These are phyloP conservation scores for Punica granatum DNA, from an alignment of 345 rosid species.

Conservation along the genomic window DNA sequence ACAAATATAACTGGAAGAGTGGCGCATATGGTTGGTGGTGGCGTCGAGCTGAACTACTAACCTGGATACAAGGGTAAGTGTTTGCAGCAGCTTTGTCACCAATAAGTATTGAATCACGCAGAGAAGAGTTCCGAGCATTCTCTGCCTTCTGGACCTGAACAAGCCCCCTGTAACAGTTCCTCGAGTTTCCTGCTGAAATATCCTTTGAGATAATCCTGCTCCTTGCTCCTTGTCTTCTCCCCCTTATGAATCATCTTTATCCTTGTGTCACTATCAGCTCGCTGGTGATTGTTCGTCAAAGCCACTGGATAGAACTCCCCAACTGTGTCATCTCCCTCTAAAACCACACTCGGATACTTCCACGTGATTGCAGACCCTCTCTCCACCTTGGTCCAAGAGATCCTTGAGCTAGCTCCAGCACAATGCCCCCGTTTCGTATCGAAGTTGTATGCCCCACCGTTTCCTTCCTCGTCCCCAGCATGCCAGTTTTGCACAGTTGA, in stretches of 20 bases:
- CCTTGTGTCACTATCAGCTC: slow-evolving; percentile 88
- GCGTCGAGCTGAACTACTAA: neutral
- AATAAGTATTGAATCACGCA: slow-evolving; percentile 91
- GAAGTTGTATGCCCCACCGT: slow-evolving; percentile 84
- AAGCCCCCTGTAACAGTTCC: slow-evolving; percentile 89
- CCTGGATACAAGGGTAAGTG: slow-evolving; percentile 97
- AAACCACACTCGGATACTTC: slow-evolving; percentile 90
- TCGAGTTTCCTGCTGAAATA: slow-evolving; percentile 67
- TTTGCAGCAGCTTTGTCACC: slow-evolving; percentile 94
- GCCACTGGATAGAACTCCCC: slow-evolving; percentile 95
- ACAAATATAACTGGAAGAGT: too few relatives aligned
- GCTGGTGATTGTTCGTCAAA: slow-evolving; percentile 77
- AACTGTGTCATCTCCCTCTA: slow-evolving; percentile 81
- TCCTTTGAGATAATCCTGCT: slow-evolving; percentile 94
- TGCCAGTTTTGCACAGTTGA: slow-evolving; percentile 96
- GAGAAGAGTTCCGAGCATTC: slow-evolving; percentile 78
- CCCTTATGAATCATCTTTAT: slow-evolving; percentile 98
- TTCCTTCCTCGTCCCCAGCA: slow-evolving; percentile 85
- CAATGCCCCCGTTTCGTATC: slow-evolving; percentile 94
- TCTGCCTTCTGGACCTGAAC: slow-evolving; percentile 95
- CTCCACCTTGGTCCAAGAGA: slow-evolving; percentile 99
- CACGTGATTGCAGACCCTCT: slow-evolving; percentile 94
- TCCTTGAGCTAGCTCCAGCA: slow-evolving; percentile 67
- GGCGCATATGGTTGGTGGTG: too few relatives aligned
- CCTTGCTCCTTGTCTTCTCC: slow-evolving; percentile 66